Evolutionary conservation across 2,329 filamentous ascomycete genomes (phyloP), one percentile per base, ranked within the genome.

Genomic region (Claviceps sp.): DNA sequence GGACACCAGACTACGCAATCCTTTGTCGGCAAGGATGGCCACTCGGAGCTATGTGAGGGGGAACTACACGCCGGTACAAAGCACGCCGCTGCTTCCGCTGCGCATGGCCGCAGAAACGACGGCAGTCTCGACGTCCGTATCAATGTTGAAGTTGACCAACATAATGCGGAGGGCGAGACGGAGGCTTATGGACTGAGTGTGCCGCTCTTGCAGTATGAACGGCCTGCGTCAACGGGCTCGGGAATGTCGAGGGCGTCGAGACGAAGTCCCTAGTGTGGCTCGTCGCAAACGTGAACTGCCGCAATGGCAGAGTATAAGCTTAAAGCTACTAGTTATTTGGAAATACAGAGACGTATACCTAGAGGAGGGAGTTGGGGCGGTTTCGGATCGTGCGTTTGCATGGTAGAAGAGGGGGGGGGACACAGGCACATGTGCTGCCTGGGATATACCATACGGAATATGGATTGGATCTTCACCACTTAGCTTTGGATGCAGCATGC

Each of bases 111-210:
- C 65, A 68, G 70, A 59, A 64, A 75, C 65, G 73, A 84, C 70
- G 75, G 77, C 60, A 72, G 79, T 10, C 75, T 98, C 4, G 89
- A 96, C 60, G 81, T 97, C 48, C 83, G 82, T 52, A 80, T 98
- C 60, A 85, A 89, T 53, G 83, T 96, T 57, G 93, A 98, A 69
- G 81, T 91, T 56, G 82, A 90, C 64, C 87, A 95, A 63, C 82
- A 85, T 60, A 82, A 97, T 64, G 81, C 81, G 2, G 75, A 86
- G 39, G 93, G 93, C 40, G 80, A 78, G 57, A 97, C 93, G 0
- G 76, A 84, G 55, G 80, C 82, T 14, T 98, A 98, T 63, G 85
- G 90, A 10, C 72, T 98, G 47, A 84, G 89, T 2, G 82, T 98
- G n/a, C 93, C 93, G 13, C 72, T 78, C 26, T 73, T 96, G 43